Evolutionary conservation across 2,329 filamentous ascomycete genomes (phyloP), one percentile per base, ranked within the genome.

Genomic region (Botrytis galanthina): DNA sequence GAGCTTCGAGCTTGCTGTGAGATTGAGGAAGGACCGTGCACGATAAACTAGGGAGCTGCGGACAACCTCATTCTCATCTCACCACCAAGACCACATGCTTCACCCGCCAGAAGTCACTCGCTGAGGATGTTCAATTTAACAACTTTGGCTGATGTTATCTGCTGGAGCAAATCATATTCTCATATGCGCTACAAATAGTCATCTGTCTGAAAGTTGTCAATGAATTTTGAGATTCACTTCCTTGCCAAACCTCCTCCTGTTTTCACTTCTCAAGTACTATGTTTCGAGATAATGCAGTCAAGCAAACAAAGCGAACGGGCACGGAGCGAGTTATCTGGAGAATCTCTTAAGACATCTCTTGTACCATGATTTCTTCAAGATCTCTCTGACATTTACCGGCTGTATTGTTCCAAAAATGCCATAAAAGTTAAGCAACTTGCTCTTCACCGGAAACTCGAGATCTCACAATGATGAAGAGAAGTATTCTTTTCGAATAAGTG

Each of bases 1-100:
- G 72, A 73, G 72, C 72, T 73, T 73, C 46, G 32, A 73, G 72
- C 72, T 73, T 66, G 72, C 42, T 70, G 72, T 42, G 72, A 73
- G 16, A 57, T 73, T 73, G 72, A 61, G 42, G 26, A 61, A 26
- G 67, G 72, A 12, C 57, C 72, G 72, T 71, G 72, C 72, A 62
- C 72, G 59, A 73, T 73, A 71, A 70, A 59, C 39, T 32, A 71
- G 66, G 66, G 39, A 70, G 72, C 57, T 73, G 66, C 48, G 57
- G 39, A 46, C 54, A 67, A 72, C 61, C 16, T 57, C 48, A 72
- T 39, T 37, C 16, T 44, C 39, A 60, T 39, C 37, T 66, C 67
- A 42, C 35, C 44, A n/a, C 48, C 22, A 26, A 26, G 12, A 29
- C 37, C 67, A 44, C 67, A 67, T 46, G 63, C 71, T 42, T 51